These are phyloP conservation scores for Vaccinium darrowii DNA, from an alignment of 148 eudicot species.

Conservation along the genomic window DNA sequence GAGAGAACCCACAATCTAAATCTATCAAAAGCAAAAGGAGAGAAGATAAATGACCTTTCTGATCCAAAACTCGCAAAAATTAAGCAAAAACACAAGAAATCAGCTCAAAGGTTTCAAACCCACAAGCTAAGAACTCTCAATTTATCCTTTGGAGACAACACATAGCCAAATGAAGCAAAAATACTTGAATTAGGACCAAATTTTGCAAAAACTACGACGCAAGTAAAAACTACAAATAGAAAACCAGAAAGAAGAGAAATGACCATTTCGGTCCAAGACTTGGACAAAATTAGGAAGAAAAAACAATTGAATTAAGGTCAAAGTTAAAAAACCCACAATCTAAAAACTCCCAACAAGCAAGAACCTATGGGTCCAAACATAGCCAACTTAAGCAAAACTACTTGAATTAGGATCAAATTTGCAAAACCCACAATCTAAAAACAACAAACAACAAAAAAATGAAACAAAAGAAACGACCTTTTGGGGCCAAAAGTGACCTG, in stretches of 20 bases:
- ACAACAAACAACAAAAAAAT: background rate
- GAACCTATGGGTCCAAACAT: background rate
- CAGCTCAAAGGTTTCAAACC: background rate
- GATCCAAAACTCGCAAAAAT: no score
- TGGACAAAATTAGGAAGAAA: no score
- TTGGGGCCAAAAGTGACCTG: constrained; percentile 87
- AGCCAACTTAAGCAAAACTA: background rate
- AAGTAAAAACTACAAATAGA: constrained; percentile 30
- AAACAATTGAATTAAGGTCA: background rate
- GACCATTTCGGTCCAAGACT: background rate
- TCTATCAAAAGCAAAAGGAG: background rate
- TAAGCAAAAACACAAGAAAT: background rate
- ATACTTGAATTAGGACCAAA: constrained; percentile 5
- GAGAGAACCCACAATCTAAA: background rate
- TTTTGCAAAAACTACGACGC: background rate
- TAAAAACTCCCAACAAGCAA: constrained; percentile 29
- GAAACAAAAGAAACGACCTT: constrained; percentile 42
- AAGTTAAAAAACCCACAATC: background rate
- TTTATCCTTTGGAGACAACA: no score
- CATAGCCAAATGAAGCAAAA: no score
- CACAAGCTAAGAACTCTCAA: constrained; percentile 30
- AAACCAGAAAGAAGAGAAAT: background rate
- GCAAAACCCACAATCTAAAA: background rate
- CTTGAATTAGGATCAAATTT: constrained; percentile 1
- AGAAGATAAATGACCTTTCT: no score